Conservation (phyloP, 2,329 filamentous ascomycete species). For the Ophidiomyces ophidiicola region DNA sequence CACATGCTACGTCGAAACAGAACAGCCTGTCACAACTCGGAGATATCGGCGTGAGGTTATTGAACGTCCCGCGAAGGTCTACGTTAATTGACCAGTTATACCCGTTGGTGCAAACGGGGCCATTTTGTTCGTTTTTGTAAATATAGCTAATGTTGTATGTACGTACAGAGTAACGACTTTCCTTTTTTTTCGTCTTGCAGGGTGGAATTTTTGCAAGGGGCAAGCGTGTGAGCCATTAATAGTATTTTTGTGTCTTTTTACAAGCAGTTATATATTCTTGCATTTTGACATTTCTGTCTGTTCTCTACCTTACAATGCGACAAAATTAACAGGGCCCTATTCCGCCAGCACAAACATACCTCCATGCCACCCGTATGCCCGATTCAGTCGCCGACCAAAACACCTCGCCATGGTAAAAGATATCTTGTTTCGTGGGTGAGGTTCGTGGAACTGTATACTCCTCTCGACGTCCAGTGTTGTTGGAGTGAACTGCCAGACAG, state of each 20-base stretch:
- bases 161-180: too few species aligned
- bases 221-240: too few species aligned
- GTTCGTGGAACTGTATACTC: constrained; percentile 48
- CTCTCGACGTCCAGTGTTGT: constrained; percentile 29
- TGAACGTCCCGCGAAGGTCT: constrained; percentile 28
- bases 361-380: constrained; percentile 26
- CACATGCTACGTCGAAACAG: constrained; percentile 20
- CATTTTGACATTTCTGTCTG: too few species aligned
- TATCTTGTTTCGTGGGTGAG: constrained; percentile 44
- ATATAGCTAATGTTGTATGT: too few species aligned
- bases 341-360: constrained; percentile 8
- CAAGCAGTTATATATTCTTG: too few species aligned
- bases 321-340: too few species aligned
- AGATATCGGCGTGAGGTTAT: constrained; percentile 22
- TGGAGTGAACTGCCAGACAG: constrained; percentile 47
- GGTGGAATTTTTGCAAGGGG: too few species aligned
- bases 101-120: too few species aligned
- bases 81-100: constrained; percentile 18
- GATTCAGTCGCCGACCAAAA: constrained; percentile 38
- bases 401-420: constrained; percentile 36
- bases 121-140: too few species aligned
- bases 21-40: constrained; percentile 21
- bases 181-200: too few species aligned
- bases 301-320: too few species aligned
- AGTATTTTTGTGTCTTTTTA: too few species aligned